Base-by-base conservation (phyloP, 1,284 basidiomycete genomes). In the Puccinia coronata region DNA sequence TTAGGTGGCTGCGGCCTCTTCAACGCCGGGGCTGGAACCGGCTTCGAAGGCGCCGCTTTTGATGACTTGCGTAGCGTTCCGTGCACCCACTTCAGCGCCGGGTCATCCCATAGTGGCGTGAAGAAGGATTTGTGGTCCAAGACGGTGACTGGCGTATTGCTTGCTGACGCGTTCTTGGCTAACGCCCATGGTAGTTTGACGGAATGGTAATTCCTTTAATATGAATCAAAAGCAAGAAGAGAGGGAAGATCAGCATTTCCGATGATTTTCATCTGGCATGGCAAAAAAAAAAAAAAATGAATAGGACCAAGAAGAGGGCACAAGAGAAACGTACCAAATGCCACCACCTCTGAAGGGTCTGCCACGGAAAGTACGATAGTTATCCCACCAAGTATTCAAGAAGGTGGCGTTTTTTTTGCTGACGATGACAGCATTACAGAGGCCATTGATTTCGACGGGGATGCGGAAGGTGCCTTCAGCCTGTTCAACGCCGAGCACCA, bases 131-230 rank as follows among this genome's bases (percentile, higher is more conserved):
- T 47, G 70, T 80, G 77, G 39, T 80, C 77, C 31, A 80, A 61
- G 34, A 80, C 77, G 47, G 77, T 80, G 49, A 80, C 65, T 18
- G 65, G 69, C n/a, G 77, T 57, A 55, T 80, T 31, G 36, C 2
- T 61, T 18, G 25, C 36, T 6, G 34, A 59, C 16, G 77, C 77
- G 34, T 80, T 71, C 41, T 80, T 80, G n/a, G 77, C 77, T 12
- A 80, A 31, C 11, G 34, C 39, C 77, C 77, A 80, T 41, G 77
- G 77, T 47, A 80, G 31, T 28, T 71, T 72, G 36, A 80, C 77
- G 11, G 77, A 80, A 51, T 80, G 77, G 49, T 71, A 72, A 34
- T 80, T 80, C 77, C 77, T 80, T n/a, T n/a, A n/a, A n/a, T n/a
- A n/a, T n/a, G n/a, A n/a, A n/a, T n/a, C n/a, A n/a, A n/a, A 61